phyloP scores from a whole-genome alignment of 176 grass and related monocot species.

The Oryza australiensis region DNA sequence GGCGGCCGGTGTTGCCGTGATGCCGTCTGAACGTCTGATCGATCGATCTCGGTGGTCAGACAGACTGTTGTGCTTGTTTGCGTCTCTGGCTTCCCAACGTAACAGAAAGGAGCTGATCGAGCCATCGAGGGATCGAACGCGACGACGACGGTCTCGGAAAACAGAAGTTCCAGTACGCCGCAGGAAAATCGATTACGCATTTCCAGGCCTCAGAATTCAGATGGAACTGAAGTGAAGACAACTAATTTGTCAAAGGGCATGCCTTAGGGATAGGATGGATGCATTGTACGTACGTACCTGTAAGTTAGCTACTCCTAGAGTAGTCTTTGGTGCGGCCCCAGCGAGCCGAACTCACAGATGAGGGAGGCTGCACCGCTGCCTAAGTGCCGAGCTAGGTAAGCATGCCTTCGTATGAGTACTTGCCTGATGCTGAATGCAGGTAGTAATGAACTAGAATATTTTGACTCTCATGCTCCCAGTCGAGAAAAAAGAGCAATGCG shows the following conservation, averaged over 20 bases:
- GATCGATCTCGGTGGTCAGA: neutral
- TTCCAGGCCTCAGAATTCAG: neutral
- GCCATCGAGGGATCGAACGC: neutral
- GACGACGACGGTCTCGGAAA: neutral
- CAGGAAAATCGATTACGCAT: conserved; percentile 23
- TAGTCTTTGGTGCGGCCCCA: neutral
- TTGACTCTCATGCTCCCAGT: neutral
- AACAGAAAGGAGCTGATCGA: neutral
- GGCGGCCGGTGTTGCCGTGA: neutral
- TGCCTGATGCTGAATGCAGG: neutral
- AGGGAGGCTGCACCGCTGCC: neutral
- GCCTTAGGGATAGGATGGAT: neutral
- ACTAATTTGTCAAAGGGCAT: neutral
- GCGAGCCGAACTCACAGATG: neutral
- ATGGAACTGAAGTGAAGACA: neutral
- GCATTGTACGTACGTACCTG: neutral
- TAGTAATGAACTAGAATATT: neutral
- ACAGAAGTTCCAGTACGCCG: neutral
- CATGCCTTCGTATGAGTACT: no score
- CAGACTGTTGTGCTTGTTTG: neutral
- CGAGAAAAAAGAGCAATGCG: neutral
- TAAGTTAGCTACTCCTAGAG: neutral
- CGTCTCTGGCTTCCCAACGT: neutral
- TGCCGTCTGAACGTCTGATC: neutral
- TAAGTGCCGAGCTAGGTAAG: neutral